Percentiles rank a stretch among this genome's conserved stretches.
These are phyloP conservation scores for Didymella glomerata DNA, from an alignment of 2,329 filamentous ascomycete genomes.

Conservation along the genomic window DNA sequence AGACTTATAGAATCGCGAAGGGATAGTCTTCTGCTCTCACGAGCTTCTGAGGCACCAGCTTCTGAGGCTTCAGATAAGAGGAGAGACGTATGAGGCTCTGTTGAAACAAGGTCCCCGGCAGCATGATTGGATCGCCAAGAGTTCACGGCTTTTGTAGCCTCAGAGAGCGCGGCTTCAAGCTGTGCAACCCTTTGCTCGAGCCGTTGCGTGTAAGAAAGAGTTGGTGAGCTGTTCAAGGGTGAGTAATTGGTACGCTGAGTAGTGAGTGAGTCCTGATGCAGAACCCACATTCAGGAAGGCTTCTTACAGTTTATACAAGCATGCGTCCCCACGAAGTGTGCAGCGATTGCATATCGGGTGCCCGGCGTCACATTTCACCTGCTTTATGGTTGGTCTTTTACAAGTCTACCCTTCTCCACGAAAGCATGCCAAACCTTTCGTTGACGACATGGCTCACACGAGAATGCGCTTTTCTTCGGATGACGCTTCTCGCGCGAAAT, in stretches of 20 bases:
- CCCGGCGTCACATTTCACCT: constrained; percentile 4
- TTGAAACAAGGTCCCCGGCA: neutral
- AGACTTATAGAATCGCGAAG: constrained; percentile 2
- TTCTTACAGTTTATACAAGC: constrained; percentile 3
- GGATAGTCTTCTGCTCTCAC: neutral
- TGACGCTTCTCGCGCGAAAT: neutral
- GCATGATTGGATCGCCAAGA: neutral
- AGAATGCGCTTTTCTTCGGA: constrained; percentile 3
- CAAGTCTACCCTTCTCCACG: neutral
- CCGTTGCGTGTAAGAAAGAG: constrained; percentile 2
- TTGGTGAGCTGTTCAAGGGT: neutral
- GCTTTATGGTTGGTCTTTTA: neutral
- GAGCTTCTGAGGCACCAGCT: neutral
- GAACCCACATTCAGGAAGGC: neutral
- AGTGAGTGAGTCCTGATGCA: neutral
- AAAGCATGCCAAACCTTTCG: neutral
- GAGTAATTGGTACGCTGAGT: neutral
- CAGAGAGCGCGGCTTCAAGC: neutral
- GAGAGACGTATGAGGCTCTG: neutral
- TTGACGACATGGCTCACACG: neutral
- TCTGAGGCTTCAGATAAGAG: neutral
- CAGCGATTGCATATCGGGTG: constrained; percentile 1
- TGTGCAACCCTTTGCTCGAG: constrained; percentile 3
- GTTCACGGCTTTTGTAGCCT: neutral
- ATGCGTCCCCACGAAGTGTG: neutral